Base-by-base conservation (phyloP, 2,329 filamentous ascomycete species). In the Gaeumannomyces sp. region DNA sequence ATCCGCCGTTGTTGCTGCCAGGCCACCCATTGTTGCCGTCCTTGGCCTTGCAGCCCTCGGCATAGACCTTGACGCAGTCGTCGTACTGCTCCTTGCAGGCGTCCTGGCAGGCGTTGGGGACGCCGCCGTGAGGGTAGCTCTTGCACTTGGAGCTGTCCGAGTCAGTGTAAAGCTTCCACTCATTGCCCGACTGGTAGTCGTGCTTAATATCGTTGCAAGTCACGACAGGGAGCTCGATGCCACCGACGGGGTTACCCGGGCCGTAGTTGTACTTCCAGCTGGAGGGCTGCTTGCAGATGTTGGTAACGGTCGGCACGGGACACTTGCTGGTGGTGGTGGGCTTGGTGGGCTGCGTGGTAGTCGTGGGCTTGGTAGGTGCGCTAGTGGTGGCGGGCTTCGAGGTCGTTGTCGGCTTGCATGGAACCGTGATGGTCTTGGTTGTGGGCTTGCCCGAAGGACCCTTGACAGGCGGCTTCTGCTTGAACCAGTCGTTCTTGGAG, bases 211-310 rank as follows among this genome's bases (percentile, higher is more conserved):
- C 82, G 73, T 85, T 86, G 77, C 83, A 86, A 29, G 79, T 80
- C 38, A 85, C 77, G 64, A 83, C 73, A 60, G 83, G 83, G 63
- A 85, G 74, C 28, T 76, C 73, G 64, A 86, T 84, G 66, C 76
- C 78, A 61, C 81, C 83, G 22, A 85, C 81, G 3, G 81, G 78
- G 62, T 78, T 87, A 50, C 88, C 85, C 1, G 89, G 87, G 1
- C 85, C 86, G 71, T 93, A 94, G 63, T 86, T 87, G 69, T 82
- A 84, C 72, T 83, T 81, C 69, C 84, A 83, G 75, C 76, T 81
- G 63, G 76, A 73, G n/a, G 83, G 80, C 73, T 85, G 81, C 50
- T 72, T 75, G 78, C 83, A 85, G 70, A 85, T 79, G 69, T 80
- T 80, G 65, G 80, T 83, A 1, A 81, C 78, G 45, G 79, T 73